Percentiles rank a stretch among this genome's conserved stretches.
phyloP scores from a whole-genome alignment of 2,329 filamentous ascomycete genomes.

The Beauveria rudraprayagi region DNA sequence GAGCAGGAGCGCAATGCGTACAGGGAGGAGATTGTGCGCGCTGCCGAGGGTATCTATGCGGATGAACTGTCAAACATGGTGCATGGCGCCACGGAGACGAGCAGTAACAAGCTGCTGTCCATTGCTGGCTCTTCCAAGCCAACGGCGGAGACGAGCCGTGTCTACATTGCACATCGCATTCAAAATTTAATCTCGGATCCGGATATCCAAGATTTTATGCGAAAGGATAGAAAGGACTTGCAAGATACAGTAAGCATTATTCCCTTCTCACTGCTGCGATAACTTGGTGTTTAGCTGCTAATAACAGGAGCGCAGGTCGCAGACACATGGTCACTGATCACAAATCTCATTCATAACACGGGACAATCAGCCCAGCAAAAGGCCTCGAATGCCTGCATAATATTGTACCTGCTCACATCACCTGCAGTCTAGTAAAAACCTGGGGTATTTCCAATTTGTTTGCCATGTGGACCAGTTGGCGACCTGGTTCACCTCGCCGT shows the following conservation, averaged over 20 bases:
- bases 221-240: conserved; percentile 6
- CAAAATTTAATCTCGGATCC: background rate
- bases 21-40: conserved; percentile 11
- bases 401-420: conserved; percentile 4
- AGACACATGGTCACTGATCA: conserved; percentile 6
- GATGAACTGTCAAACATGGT: conserved; percentile 4
- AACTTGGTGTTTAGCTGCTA: background rate
- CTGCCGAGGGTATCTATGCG: conserved; percentile 5
- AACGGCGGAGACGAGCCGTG: background rate
- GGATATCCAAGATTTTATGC: conserved; percentile 5
- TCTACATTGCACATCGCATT: conserved; percentile 7
- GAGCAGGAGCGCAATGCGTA: conserved; percentile 9
- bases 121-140: conserved; percentile 1
- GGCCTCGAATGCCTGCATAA: conserved; percentile 3
- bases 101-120: background rate
- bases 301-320: background rate
- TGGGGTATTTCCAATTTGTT: background rate
- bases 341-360: conserved; percentile 2
- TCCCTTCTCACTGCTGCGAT: background rate
- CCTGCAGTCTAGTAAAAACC: background rate
- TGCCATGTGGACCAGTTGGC: background rate
- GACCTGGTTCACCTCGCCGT: too few species aligned
- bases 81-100: background rate
- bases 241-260: background rate
- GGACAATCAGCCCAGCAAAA: conserved; percentile 7